Percentiles rank a stretch among this genome's conserved stretches.
phyloP scores from a whole-genome alignment of 2,329 filamentous ascomycete species.

The Colletotrichum noveboracense region DNA sequence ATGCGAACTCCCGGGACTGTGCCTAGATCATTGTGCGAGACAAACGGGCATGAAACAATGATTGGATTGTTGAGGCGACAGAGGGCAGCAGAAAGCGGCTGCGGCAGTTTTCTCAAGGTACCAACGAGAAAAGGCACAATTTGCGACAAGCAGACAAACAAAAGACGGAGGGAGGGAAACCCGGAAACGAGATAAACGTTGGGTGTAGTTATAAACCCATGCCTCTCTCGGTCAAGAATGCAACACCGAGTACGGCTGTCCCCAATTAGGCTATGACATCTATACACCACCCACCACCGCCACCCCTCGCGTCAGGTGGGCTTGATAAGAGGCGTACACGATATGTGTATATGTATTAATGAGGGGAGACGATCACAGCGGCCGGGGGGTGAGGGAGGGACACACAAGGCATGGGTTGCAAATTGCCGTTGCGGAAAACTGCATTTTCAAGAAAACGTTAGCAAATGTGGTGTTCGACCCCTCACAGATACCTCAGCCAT shows the following conservation, averaged over 20 bases:
- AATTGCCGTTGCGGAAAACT: neutral
- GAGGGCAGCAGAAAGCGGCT: neutral
- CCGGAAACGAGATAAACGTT: neutral
- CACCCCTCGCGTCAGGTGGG: neutral
- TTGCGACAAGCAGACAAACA: neutral
- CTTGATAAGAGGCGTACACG: neutral
- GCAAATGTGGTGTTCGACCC: neutral
- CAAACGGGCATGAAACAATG: neutral
- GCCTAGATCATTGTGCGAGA: neutral
- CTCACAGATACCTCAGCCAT: neutral
- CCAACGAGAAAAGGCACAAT: neutral
- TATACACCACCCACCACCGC: neutral
- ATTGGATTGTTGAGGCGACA: neutral
- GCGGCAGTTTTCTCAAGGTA: neutral
- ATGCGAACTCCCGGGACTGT: neutral
- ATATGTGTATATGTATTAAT: neutral
- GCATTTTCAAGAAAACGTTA: conserved; percentile 2
- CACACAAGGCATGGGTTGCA: neutral
- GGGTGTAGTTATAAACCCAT: neutral
- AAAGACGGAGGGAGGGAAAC: neutral
- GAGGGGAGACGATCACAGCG: neutral
- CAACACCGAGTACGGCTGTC: neutral
- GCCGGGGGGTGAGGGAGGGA: neutral
- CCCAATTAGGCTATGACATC: conserved; percentile 10
- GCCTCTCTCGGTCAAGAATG: neutral